Base-by-base conservation (phyloP, 192 early-diverging fungal genomes). In the Cladochytrium replicatum region DNA sequence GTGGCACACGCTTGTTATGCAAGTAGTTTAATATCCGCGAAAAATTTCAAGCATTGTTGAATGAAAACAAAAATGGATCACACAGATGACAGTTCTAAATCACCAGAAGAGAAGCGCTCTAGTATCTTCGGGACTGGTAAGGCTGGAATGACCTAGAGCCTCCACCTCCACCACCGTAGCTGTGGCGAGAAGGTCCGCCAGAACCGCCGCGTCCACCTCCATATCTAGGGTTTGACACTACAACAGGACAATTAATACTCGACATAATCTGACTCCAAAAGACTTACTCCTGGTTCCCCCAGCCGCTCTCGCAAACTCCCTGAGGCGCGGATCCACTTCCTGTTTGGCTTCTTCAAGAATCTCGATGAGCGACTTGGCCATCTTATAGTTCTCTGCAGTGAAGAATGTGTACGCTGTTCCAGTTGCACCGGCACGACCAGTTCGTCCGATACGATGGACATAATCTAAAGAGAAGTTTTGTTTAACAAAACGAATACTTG, bases 371-470 rank as follows among this genome's bases (percentile, higher is more conserved):
- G 64, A 64, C 13, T 57, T 48, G 6, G 77, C 68, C 27, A 59
- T 54, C 55, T 75, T 78, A 43, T 21, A 52, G 58, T 79, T 76
- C 2, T 79, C 72, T 1, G 57, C 41, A 4, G 77, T 78, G 54
- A 79, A 78, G 56, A 75, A 78, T 6, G 77, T 79, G 57, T 68
- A 75, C 0, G 77, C 61, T 9, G 77, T 79, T 30, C 77, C 77
- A 9, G 49, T 64, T 1, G 71, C 66, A 19, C 72, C 66, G 46
- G 74, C 75, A 61, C 75, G 68, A 5, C 69, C 75, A 2, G 77
- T 79, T 43, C 77, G 64, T 8, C 88, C 88, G 52, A 89, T 89
- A 25, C 88, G 80, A 54, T 91, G 88, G 27, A 91, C 78, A 55
- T 79, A 79, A 62, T 99, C 95, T n/a, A n/a, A n/a, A n/a, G n/a